phyloP scores from a whole-genome alignment of 2,329 filamentous ascomycete genomes.

The Mycosphaerella arachidis region DNA sequence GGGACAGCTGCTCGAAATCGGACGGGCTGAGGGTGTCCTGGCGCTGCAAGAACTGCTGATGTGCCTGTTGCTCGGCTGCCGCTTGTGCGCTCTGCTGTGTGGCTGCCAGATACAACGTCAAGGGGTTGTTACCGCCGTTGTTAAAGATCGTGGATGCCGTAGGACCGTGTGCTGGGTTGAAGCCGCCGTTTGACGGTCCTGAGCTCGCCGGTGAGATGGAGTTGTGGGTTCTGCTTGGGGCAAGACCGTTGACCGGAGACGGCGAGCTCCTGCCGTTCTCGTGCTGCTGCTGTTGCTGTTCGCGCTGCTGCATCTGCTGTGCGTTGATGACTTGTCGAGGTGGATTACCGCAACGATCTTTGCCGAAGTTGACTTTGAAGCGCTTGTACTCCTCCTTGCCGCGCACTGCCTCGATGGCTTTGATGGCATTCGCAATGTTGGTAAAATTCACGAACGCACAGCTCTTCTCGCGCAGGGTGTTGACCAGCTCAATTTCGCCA shows the following conservation, averaged over 20 bases:
- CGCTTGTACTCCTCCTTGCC: conserved; percentile 94
- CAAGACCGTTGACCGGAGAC: conserved; percentile 55
- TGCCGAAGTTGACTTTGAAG: conserved; percentile 99
- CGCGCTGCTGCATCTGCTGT: conserved; percentile 56
- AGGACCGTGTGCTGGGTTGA: conserved; percentile 56
- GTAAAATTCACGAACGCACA: conserved; percentile 99
- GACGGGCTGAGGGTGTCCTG: conserved; percentile 27
- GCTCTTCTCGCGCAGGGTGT: conserved; percentile 95
- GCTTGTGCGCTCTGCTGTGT: conserved; percentile 63
- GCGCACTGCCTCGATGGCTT: conserved; percentile 93
- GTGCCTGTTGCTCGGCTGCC: conserved; percentile 42
- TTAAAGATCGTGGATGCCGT: conserved; percentile 74
- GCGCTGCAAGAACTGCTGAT: conserved; percentile 48
- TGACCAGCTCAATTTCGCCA: conserved; percentile 96
- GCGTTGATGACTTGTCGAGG: conserved; percentile 73
- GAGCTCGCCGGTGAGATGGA: conserved; percentile 59
- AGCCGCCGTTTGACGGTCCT: conserved; percentile 55
- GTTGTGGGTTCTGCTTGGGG: conserved; percentile 51
- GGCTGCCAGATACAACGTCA: conserved; percentile 78
- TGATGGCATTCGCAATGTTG: conserved; percentile 99
- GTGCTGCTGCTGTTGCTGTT: conserved; percentile 62
- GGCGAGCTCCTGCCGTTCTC: conserved; percentile 53
- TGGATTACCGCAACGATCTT: conserved; percentile 95
- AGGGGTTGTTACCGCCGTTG: conserved; percentile 72
- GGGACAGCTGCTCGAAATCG: conserved; percentile 53